Base-by-base conservation (phyloP, 116 monocot genomes). In the Thalassia testudinum region DNA sequence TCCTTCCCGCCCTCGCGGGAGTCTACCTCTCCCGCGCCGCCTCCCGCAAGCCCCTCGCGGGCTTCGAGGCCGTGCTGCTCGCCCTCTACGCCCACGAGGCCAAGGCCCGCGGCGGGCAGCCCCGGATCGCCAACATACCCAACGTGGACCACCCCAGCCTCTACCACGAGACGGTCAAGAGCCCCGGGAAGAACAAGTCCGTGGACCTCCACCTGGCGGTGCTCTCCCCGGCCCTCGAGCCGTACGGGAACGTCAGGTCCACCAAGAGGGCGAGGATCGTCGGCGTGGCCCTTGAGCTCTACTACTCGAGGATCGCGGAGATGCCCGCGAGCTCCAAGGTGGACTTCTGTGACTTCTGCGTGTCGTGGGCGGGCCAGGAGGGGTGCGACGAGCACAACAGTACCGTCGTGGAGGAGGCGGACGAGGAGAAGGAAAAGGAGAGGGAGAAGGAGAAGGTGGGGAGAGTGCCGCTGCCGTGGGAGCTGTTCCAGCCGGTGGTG, bases 1-100 rank as follows among this genome's bases (percentile, higher is more conserved):
- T 71, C 66, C 28, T 79, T 42, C 91, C 91, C 57, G 51, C 66
- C 47, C 13, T 91, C 50, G 56, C 66, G 29, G 91, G 78, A 27
- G 66, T 77, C 57, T 85, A 91, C 68, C 68, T 91, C 42, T 63
- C 67, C 24, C 73, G 75, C 49, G 52, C 85, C 40, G 42, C 62
- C n/a, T 44, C 66, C 24, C 45, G 70, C n/a, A 45, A 65, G 24
- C 73, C 81, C 7, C 74, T 78, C 28, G 76, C 85, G 1, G 85
- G 81, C 17, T 82, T 85, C 55, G 85, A 91, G 57, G 91, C 91
- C 24, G 70, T 91, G 15, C 70, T 85, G 1, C 73, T 91, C 5
- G 71, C 91, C 12, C 64, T 91, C 50, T 85, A 91, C 58, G 72
- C 91, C 10, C 75, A 76, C 37, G 78, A 85, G 50, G 76, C 85